Percentiles rank a stretch among this genome's conserved stretches.
These are phyloP conservation scores for Xylaria sp. DNA, from an alignment of 2,329 filamentous ascomycete genomes.

Conservation along the genomic window DNA sequence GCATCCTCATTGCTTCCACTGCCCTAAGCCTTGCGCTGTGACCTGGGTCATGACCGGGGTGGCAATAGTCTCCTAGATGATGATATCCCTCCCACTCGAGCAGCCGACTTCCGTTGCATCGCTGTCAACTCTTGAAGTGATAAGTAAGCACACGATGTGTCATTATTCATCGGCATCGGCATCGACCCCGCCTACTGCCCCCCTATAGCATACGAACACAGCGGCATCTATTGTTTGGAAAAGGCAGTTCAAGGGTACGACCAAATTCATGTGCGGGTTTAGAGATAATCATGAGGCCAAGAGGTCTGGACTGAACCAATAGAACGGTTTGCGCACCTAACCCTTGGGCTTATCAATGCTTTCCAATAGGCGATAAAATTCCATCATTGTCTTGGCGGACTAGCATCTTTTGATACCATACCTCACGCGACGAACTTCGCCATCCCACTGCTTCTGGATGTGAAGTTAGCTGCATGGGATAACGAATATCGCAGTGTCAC, in stretches of 20 bases:
- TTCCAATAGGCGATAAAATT: conserved; percentile 25
- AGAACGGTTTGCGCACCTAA: conserved; percentile 12
- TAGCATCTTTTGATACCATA: conserved; percentile 6
- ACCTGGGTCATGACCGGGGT: conserved; percentile 14
- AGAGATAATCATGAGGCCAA: conserved; percentile 21
- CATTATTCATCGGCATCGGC: conserved; percentile 18
- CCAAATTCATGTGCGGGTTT: conserved; percentile 5
- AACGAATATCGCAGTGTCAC: neutral
- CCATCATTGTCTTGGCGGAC: conserved; percentile 25
- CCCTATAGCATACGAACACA: neutral
- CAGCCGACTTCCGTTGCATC: conserved; percentile 20
- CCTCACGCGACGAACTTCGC: conserved; percentile 5
- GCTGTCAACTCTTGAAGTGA: conserved; percentile 9
- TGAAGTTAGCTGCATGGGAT: neutral
- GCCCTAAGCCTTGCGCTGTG: conserved; percentile 1
- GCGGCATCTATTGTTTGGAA: conserved; percentile 20
- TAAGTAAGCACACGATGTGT: conserved; percentile 26
- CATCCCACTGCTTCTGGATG: neutral
- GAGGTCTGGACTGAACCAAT: conserved; percentile 26
- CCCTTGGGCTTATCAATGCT: conserved; percentile 33
- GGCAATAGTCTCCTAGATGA: conserved; percentile 10
- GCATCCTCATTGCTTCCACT: neutral
- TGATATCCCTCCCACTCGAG: conserved; percentile 21
- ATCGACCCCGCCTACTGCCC: conserved; percentile 12
- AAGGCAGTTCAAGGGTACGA: conserved; percentile 24